phyloP scores from a whole-genome alignment of 805 yeast species.

The Saturnispora diversa region DNA sequence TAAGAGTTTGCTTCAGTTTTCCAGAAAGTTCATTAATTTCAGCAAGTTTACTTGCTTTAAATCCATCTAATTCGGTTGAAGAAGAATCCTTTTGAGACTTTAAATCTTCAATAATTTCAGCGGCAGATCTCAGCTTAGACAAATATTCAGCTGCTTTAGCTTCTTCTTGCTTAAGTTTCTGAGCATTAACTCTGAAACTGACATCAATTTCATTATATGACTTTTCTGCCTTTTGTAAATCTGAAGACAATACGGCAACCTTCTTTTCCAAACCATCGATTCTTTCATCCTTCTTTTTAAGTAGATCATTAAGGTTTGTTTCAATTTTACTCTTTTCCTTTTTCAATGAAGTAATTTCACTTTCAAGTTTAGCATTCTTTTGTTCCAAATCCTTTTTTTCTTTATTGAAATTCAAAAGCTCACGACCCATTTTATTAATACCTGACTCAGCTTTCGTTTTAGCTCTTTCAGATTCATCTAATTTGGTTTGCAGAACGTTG shows the following conservation, averaged over 20 bases:
- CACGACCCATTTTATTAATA: conserved; percentile 83
- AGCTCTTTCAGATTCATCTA: conserved; percentile 28
- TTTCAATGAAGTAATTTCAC: conserved; percentile 29
- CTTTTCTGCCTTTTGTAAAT: conserved; percentile 18
- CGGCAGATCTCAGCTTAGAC: conserved; percentile 22
- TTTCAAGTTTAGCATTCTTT: conserved; percentile 35
- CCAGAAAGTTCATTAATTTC: conserved; percentile 15
- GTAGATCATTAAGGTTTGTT: conserved; percentile 20
- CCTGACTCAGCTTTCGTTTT: conserved; percentile 65
- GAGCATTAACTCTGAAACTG: conserved; percentile 20
- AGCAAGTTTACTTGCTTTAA: conserved; percentile 2
- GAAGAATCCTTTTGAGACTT: conserved; percentile 21
- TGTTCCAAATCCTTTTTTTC: conserved; percentile 47
- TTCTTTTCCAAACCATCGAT: conserved; percentile 19
- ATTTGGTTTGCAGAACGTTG: conserved; percentile 26
- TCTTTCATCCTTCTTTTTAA: conserved; percentile 20
- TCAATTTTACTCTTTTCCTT: conserved; percentile 28
- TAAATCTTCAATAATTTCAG: conserved; percentile 22
- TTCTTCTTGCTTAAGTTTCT: conserved; percentile 21
- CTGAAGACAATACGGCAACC: conserved; percentile 14
- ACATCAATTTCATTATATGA: conserved; percentile 24
- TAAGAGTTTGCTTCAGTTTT: conserved; percentile 5
- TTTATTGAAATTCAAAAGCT: conserved; percentile 56
- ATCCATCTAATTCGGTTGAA: conserved; percentile 14
- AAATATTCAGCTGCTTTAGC: conserved; percentile 18